Percentiles rank a stretch among this genome's conserved stretches.
Evolutionary conservation across 2,329 filamentous ascomycete genomes (phyloP).

Genomic region (Coniella lustricola): DNA sequence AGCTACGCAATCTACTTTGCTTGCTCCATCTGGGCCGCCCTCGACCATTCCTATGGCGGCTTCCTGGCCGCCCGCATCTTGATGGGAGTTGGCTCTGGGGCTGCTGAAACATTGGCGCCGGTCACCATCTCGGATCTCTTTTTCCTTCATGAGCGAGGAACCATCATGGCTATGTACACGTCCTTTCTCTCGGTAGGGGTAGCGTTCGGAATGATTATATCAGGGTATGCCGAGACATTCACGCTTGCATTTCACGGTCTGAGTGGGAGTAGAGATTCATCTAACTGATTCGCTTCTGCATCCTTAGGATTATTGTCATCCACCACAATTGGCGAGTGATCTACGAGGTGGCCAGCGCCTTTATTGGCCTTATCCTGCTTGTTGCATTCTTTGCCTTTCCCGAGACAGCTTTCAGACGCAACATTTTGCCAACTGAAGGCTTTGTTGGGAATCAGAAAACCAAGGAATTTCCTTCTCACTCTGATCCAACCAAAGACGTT

Average conservation of each 20-base stretch:
- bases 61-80: slow-evolving; percentile 42
- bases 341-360: slow-evolving; percentile 42
- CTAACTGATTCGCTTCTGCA: no score
- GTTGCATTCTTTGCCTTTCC: slow-evolving; percentile 47
- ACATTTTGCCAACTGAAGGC: slow-evolving; percentile 8
- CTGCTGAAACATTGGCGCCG: slow-evolving; percentile 44
- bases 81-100: slow-evolving; percentile 46
- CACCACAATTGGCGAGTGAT: slow-evolving; percentile 42
- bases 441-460: background rate
- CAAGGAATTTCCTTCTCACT: no score
- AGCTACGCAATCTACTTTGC: slow-evolving; percentile 37
- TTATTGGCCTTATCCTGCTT: slow-evolving; percentile 41
- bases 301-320: slow-evolving; percentile 36
- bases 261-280: no score
- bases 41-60: slow-evolving; percentile 32
- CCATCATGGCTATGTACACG: slow-evolving; percentile 41
- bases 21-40: slow-evolving; percentile 35
- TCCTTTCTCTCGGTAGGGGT: slow-evolving; percentile 35
- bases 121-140: slow-evolving; percentile 49
- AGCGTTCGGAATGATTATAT: slow-evolving; percentile 35
- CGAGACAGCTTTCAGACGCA: slow-evolving; percentile 43
- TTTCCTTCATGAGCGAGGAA: slow-evolving; percentile 49
- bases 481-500: no score
- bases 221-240: slow-evolving; percentile 25
- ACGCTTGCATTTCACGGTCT: slow-evolving; percentile 14